Evolutionary conservation across 2,329 filamentous ascomycete genomes (phyloP), one percentile per base, ranked within the genome.

Genomic region (Colletotrichum sp.): DNA sequence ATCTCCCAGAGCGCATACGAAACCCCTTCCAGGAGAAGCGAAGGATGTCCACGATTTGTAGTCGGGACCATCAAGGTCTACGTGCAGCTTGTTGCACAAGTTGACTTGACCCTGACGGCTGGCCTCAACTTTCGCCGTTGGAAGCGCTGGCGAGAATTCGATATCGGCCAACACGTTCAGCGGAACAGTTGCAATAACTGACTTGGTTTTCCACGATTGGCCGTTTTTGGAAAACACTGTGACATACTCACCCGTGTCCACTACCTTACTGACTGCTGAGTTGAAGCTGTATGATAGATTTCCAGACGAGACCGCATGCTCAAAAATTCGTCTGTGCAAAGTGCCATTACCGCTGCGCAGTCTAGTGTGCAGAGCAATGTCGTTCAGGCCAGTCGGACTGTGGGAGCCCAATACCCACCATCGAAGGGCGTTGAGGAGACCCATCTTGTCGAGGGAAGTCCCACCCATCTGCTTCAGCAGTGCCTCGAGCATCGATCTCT

Each of bases 391-490:
- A 28, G 55, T 59, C 21, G 55, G 55, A 24, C 28, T 24, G 55
- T 78, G 77, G 1, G 77, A 79, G 52, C 78, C 78, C n/a, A 80
- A 52, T 69, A 80, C 77, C 26, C 55, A 59, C 55, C 55, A 59
- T 28, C 55, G 55, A 59, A 59, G 55, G 24, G 55, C 55, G 16
- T 79, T 78, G 65, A 75, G 75, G 12, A 80, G 75, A 16, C 79
- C 76, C 12, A 78, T 78, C 6, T 81, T 79, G 43, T 82, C 78
- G 59, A 81, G 72, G 9, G 67, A 74, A 2, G 79, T 82, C 13
- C 81, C 82, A 3, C 76, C 77, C 26, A 80, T 80, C 18, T 82
- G 79, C 0, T 79, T 78, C 0, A 84, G 65, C 0, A 83, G 75
- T 0, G 80, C 78, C n/a, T 77, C 74, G 0, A 83, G 73, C 2